Conservation (phyloP, 176 grass and related monocot genomes). For the Lolium rigidum region DNA sequence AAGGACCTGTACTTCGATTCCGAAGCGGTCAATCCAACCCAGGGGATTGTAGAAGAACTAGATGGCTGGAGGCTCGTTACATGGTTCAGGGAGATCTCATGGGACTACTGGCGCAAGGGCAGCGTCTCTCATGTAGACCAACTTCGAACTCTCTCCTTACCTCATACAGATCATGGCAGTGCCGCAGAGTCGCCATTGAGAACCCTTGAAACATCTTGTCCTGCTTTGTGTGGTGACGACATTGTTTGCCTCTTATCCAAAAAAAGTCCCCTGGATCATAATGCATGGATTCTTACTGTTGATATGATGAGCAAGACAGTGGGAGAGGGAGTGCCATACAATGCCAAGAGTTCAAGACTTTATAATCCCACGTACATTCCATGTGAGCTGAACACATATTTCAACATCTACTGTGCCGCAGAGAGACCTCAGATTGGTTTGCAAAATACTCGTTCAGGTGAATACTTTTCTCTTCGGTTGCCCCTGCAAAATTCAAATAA, state of each 20-base stretch:
- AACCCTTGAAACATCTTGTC: not conserved
- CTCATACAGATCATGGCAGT: not conserved
- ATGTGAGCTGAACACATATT: not conserved
- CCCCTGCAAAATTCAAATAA: not conserved
- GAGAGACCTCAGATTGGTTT: not conserved
- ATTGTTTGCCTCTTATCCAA: not conserved
- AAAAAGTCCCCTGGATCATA: not conserved
- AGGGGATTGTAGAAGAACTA: not conserved
- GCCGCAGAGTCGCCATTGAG: not conserved
- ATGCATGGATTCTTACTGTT: not conserved
- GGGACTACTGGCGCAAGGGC: conserved; percentile 17
- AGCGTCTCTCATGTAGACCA: not conserved
- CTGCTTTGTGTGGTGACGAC: not conserved
- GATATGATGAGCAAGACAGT: not conserved
- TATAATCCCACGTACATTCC: not conserved
- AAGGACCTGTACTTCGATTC: not conserved
- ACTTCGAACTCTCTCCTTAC: not conserved
- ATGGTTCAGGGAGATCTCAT: conserved; percentile 3
- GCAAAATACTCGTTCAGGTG: not conserved
- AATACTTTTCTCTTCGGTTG: not conserved
- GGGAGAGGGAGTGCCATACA: not conserved
- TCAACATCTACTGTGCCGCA: not conserved
- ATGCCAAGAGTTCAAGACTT: not conserved
- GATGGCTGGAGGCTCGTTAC: conserved; percentile 3
- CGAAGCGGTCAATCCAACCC: not conserved